Evolutionary conservation across 169 alveolate species (phyloP), one percentile per base, ranked within the genome.

Genomic region (Babesia microti): DNA sequence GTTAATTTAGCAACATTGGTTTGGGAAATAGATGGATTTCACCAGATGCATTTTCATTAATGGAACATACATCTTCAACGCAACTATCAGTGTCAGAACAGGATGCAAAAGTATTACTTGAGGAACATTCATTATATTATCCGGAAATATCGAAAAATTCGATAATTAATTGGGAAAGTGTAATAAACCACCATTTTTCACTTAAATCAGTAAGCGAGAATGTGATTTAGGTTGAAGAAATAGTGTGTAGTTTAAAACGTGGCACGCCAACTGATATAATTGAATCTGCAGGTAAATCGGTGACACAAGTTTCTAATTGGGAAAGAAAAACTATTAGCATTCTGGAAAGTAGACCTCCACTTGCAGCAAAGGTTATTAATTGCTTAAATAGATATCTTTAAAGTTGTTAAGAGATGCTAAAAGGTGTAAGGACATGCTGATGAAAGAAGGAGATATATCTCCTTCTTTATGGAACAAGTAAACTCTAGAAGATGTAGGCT

Each of bases 11-110:
- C n/a, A n/a, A n/a, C n/a, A n/a, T 70, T 14, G 86, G 86, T 11
- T 43, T 76, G 15, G 69, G 56, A n/a, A 70, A 58, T 40, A 59
- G 75, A 19, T 76, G 46, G 61, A 35, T 76, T 11, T 59, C 81
- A 29, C 83, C 79, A 28, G 78, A 69, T 17, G 52, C 74, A 12
- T 22, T 76, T 19, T 60, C 49, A 19, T 48, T 61, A 5, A 59
- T 76, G 60, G 81, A 76, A 40, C 23, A 70, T 23, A 69, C 78
- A 3, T 60, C 69, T 26, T 59, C 36, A 18, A 45, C 56, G 26
- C 69, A 58, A 32, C 30, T 58, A 37, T 59, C 48, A 32, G 69
- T 58, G 12, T 58, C 69, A 4, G 69, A 58, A 58, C 69, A 58
- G 33, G 59, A 58, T 58, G 69, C 69, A 23, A 34, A 58, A 44